Percentiles rank a stretch among this genome's conserved stretches.
phyloP scores from a whole-genome alignment of 2,329 filamentous ascomycete species.

The Ophidiomyces ophidiicola region DNA sequence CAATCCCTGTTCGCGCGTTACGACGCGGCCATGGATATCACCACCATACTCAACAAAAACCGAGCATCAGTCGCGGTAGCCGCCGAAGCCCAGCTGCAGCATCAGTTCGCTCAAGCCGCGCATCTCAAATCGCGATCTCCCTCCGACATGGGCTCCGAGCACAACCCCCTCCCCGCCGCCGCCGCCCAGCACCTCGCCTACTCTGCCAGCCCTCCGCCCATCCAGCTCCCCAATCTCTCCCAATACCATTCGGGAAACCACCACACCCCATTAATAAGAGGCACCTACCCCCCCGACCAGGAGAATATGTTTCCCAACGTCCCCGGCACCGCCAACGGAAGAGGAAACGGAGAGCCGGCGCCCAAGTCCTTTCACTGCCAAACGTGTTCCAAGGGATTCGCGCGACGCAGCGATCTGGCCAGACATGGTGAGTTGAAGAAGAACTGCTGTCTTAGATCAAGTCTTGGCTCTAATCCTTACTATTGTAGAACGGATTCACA shows the following conservation, averaged over 20 bases:
- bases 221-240: conserved; percentile 41
- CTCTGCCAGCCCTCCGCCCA: conserved; percentile 42
- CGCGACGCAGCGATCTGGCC: conserved; percentile 81
- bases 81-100: conserved; percentile 34
- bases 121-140: conserved; percentile 31
- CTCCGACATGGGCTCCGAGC: conserved; percentile 48
- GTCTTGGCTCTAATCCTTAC: conserved; percentile 10
- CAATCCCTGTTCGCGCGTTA: background rate
- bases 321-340: background rate
- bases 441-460: too few relatives aligned
- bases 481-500: conserved; percentile 78
- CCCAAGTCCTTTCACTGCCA: conserved; percentile 78
- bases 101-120: conserved; percentile 32
- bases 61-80: conserved; percentile 34
- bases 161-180: conserved; percentile 46
- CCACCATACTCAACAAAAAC: conserved; percentile 41
- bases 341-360: conserved; percentile 26
- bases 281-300: conserved; percentile 43
- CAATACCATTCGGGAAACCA: conserved; percentile 44
- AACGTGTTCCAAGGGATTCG: conserved; percentile 84
- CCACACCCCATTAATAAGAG: conserved; percentile 44
- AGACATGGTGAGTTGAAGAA: conserved; percentile 86
- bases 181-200: conserved; percentile 46
- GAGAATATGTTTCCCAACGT: conserved; percentile 19
- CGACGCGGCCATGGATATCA: conserved; percentile 38